Percentiles rank a stretch among this genome's conserved stretches.
These are phyloP conservation scores for Schoenoplectus triqueter DNA, from an alignment of 202 grass and related monocot species.

Conservation along the genomic window DNA sequence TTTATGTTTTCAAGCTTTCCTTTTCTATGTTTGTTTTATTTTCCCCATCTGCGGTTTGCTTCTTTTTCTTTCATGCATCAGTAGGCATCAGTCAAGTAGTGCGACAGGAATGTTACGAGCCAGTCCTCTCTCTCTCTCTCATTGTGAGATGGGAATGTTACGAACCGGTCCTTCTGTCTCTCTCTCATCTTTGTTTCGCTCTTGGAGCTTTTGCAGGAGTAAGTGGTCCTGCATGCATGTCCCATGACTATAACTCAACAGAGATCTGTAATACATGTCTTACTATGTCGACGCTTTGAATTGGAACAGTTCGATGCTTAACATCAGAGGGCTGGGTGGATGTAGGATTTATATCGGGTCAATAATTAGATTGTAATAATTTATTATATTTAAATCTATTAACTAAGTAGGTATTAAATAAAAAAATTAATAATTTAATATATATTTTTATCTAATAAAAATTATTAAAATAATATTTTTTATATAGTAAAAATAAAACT, in stretches of 20 bases:
- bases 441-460: no score
- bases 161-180: slow-evolving; percentile 14
- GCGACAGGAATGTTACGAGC: slow-evolving; percentile 45
- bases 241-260: slow-evolving; percentile 47
- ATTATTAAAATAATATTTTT: no score
- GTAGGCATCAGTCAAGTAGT: slow-evolving; percentile 48
- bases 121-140: slow-evolving; percentile 1
- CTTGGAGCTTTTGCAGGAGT: slow-evolving; percentile 37
- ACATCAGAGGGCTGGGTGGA: not conserved
- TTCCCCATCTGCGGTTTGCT: slow-evolving; percentile 31
- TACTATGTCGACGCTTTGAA: slow-evolving; percentile 12
- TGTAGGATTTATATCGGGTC: no score
- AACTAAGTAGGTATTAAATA: no score
- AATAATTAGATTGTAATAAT: no score
- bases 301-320: slow-evolving; percentile 21
- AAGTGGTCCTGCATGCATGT: slow-evolving; percentile 42
- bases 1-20: slow-evolving; percentile 15
- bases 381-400: no score
- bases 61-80: slow-evolving; percentile 48
- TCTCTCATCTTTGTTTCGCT: slow-evolving; percentile 25
- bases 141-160: slow-evolving; percentile 11
- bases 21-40: slow-evolving; percentile 34
- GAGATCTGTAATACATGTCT: slow-evolving; percentile 11
- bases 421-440: no score
- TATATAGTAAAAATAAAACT: no score